Percentiles rank a stretch among this genome's conserved stretches.
phyloP scores from a whole-genome alignment of 2,329 filamentous ascomycete species.

The Microsporum ferrugineum region DNA sequence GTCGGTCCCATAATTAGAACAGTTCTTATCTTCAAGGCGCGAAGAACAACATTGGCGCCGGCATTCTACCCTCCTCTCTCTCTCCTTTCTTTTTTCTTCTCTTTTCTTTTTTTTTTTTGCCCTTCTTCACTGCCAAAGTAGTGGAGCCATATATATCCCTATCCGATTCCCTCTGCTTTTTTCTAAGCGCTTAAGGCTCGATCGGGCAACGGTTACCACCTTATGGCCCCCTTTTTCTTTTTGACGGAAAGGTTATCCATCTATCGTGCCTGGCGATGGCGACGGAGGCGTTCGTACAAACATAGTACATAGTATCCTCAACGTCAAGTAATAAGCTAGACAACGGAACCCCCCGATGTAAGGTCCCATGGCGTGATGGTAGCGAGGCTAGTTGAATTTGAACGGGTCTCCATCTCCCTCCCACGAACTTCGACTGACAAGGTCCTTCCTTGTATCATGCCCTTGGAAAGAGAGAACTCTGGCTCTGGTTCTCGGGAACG shows the following conservation, averaged over 20 bases:
- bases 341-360: background rate
- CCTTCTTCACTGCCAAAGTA: background rate
- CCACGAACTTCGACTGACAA: background rate
- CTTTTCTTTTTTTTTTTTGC: background rate
- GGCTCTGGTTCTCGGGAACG: constrained; percentile 4
- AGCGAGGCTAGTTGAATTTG: background rate
- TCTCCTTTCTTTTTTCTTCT: background rate
- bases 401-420: background rate
- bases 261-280: background rate
- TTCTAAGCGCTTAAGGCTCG: background rate
- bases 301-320: background rate
- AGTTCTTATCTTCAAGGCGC: background rate
- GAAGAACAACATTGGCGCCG: constrained; percentile 1
- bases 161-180: background rate
- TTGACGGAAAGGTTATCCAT: background rate
- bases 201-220: constrained; percentile 1
- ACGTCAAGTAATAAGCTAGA: background rate
- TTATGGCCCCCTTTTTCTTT: background rate
- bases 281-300: background rate
- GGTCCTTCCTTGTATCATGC: background rate
- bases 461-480: background rate
- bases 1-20: constrained; percentile 1
- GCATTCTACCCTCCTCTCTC: background rate
- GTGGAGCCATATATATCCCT: background rate
- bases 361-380: background rate